Percentiles rank a stretch among this genome's conserved stretches.
These are phyloP conservation scores for Macrotyloma uniflorum DNA, from an alignment of 306 rosid species.

Conservation along the genomic window DNA sequence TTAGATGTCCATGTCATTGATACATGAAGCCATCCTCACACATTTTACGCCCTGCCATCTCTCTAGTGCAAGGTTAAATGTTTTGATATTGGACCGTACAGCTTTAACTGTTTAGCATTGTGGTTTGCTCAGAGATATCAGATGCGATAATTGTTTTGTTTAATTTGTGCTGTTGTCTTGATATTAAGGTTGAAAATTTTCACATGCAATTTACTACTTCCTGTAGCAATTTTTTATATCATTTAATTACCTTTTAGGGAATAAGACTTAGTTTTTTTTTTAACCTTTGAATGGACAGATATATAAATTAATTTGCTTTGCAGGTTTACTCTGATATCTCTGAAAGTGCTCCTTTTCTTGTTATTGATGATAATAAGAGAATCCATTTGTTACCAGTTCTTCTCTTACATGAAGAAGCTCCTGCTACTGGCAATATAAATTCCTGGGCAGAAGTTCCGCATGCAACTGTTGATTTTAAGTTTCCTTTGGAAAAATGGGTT, in stretches of 20 bases:
- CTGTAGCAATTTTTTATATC: not conserved
- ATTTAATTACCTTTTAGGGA: not conserved
- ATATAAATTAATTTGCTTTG: conserved; percentile 31
- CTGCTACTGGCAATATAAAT: conserved; percentile 45
- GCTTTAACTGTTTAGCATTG: not conserved
- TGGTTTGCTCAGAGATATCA: not conserved
- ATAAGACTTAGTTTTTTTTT: conserved; percentile 8
- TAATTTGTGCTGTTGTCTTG: not conserved
- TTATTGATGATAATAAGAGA: conserved; percentile 56
- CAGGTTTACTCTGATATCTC: conserved; percentile 59
- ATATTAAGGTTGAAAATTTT: conserved; percentile 1
- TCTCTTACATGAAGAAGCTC: conserved; percentile 56
- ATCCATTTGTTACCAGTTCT: conserved; percentile 59
- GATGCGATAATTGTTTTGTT: conserved; percentile 11
- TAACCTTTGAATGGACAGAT: conserved; percentile 12
- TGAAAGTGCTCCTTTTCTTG: conserved; percentile 65
- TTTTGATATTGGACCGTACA: conserved; percentile 15
- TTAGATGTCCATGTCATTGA: too few species aligned
- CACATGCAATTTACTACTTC: not conserved
- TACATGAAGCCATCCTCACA: too few species aligned
- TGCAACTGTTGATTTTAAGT: conserved; percentile 56
- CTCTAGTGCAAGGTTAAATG: conserved; percentile 4
- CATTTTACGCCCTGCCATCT: not conserved
- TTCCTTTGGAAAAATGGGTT: conserved; percentile 81
- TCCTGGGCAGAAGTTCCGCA: conserved; percentile 55